Conservation (phyloP, 1,284 basidiomycete species). For the Ganoderma sinense region DNA sequence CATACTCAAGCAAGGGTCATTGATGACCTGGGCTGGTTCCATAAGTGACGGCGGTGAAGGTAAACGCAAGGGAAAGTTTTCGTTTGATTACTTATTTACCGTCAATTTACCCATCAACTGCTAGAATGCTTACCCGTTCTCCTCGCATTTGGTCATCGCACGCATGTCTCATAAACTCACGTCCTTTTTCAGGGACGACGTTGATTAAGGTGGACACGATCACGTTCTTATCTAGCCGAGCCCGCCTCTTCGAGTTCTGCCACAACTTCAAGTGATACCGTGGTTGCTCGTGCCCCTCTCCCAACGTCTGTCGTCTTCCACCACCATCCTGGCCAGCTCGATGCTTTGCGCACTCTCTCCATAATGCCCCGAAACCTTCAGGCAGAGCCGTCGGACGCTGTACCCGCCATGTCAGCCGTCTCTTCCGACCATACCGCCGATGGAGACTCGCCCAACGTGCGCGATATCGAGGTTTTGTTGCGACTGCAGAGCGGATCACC, state of each 20-base stretch:
- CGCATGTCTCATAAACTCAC: not conserved
- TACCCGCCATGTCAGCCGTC: constrained; percentile 4
- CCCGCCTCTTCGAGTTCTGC: not conserved
- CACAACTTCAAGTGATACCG: constrained; percentile 6
- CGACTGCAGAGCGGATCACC: constrained; percentile 28
- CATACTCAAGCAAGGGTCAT: not conserved
- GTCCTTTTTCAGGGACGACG: not conserved
- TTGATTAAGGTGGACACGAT: not conserved
- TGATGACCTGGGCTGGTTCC: not conserved
- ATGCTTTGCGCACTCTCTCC: constrained; percentile 11
- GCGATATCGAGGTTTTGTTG: constrained; percentile 26
- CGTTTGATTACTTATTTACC: not conserved
- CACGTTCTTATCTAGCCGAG: constrained; percentile 15
- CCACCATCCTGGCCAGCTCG: not conserved
- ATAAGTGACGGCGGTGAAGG: not conserved
- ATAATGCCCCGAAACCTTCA: constrained; percentile 24
- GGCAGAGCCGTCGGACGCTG: constrained; percentile 5
- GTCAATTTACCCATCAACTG: not conserved
- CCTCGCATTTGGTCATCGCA: too few species aligned
- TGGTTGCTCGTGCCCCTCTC: not conserved
- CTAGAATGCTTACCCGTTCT: too few species aligned
- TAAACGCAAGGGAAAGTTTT: not conserved
- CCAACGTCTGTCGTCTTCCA: constrained; percentile 3
- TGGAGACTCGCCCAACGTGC: constrained; percentile 20
- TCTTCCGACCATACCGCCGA: not conserved